Base-by-base conservation (phyloP, 768 basidiomycete genomes). In the Gloeopeniophorella convolvens region DNA sequence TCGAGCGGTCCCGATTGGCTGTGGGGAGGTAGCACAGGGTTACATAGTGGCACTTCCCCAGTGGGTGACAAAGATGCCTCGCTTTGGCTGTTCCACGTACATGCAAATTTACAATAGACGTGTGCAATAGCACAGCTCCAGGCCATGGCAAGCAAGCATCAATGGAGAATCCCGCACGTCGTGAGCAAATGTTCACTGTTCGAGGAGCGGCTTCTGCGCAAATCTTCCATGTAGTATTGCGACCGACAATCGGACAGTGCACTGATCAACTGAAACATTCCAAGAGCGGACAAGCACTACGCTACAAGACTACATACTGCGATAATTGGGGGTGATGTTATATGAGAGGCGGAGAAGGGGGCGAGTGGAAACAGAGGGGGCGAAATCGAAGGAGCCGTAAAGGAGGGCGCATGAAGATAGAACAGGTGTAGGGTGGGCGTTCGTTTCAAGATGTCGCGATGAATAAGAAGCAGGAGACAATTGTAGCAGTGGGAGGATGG, bases 241-340 rank as follows among this genome's bases (percentile, higher is more conserved):
- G 20, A 48, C 40, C 45, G 24, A 36, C 41, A 5, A 15, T 36
- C 34, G 18, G 42, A 43, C 26, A 15, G 30, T 30, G 47, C 35
- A 26, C 31, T 39, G 42, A 48, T 48, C 30, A 32, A 54, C 28
- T 42, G 21, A 43, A 54, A 48, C 47, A 54, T 54, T 54, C 42
- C 52, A 54, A 44, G 44, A 54, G 42, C 52, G 41, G 47, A 48
- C 52, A 48, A 54, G 47, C 52, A 54, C 62, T 66, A 66, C 59
- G 62, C 63, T 66, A 66, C 65, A 66, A 55, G 64, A 64, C 62
- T 65, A 61, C 61, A 63, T 48, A 60, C 60, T 52, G 57, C 48
- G 32, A 51, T 57, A 40, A 42, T 57, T 46, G 40, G 60, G 37
- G 48, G 57, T 52, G 55, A 48, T 48, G 46, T 52, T 42, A 40